These are phyloP conservation scores for Carallia brachiata DNA, from an alignment of 345 rosid species.

Conservation along the genomic window DNA sequence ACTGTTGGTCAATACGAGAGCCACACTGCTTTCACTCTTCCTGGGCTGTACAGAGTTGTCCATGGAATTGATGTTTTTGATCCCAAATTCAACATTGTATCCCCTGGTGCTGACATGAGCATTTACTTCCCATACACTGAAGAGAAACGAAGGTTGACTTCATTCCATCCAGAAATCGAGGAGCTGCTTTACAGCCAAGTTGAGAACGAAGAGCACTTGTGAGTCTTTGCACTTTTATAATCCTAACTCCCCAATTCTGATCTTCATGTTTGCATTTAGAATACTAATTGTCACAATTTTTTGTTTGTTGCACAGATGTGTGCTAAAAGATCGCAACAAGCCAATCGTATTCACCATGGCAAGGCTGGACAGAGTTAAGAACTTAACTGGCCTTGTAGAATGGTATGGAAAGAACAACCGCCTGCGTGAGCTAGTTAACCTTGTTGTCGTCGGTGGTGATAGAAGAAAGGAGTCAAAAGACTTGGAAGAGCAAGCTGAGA, in stretches of 20 bases:
- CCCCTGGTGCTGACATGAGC: constrained; percentile 78
- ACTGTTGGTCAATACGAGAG: constrained; percentile 94
- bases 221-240: constrained; percentile 19
- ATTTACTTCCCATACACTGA: constrained; percentile 74
- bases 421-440: constrained; percentile 72
- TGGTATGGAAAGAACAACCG: constrained; percentile 82
- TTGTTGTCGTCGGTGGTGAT: constrained; percentile 90
- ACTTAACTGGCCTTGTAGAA: constrained; percentile 78
- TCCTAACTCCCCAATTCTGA: background rate
- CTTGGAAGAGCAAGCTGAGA: constrained; percentile 86
- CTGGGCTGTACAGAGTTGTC: constrained; percentile 87
- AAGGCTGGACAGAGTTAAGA: constrained; percentile 92
- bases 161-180: constrained; percentile 65
- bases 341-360: constrained; percentile 94
- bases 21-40: constrained; percentile 86
- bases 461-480: constrained; percentile 89
- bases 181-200: constrained; percentile 71
- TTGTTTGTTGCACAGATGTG: constrained; percentile 46
- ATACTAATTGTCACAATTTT: background rate
- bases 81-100: constrained; percentile 91
- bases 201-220: constrained; percentile 75
- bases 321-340: constrained; percentile 74
- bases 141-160: constrained; percentile 46
- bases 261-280: background rate
- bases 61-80: constrained; percentile 81